Evolutionary conservation across 495 filamentous ascomycete genomes (phyloP).

Genomic region (Hyaloscypha bicolor): DNA sequence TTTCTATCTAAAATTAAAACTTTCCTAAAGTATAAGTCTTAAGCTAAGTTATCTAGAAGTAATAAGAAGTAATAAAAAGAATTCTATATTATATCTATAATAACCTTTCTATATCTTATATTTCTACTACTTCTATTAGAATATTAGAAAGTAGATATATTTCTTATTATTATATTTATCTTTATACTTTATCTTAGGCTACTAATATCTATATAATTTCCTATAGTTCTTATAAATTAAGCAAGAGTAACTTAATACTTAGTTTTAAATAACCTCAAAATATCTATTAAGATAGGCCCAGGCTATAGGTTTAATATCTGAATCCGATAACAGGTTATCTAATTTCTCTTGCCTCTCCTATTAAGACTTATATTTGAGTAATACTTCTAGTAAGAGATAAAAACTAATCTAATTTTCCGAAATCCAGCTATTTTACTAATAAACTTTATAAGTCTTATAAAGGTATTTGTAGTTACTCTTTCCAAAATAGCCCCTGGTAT

Average conservation of each 20-base stretch:
- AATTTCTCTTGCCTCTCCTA: not conserved
- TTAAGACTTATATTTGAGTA: not conserved
- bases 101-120: no score
- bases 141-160: not conserved
- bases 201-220: no score
- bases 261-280: not conserved
- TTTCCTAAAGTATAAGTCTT: no score
- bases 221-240: no score
- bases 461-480: conserved; percentile 2
- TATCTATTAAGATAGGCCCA: conserved; percentile 4
- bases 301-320: not conserved
- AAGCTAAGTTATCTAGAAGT: no score
- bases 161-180: no score
- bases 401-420: not conserved
- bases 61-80: no score
- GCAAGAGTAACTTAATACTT: no score
- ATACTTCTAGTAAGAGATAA: not conserved
- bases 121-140: no score
- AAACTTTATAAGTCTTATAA: not conserved
- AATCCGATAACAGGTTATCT: not conserved
- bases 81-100: no score
- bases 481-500: conserved; percentile 1
- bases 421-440: not conserved
- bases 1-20: no score
- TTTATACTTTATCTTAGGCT: no score